These are phyloP conservation scores for Volvox africanus DNA, from an alignment of 139 green algal species.

Conservation along the genomic window DNA sequence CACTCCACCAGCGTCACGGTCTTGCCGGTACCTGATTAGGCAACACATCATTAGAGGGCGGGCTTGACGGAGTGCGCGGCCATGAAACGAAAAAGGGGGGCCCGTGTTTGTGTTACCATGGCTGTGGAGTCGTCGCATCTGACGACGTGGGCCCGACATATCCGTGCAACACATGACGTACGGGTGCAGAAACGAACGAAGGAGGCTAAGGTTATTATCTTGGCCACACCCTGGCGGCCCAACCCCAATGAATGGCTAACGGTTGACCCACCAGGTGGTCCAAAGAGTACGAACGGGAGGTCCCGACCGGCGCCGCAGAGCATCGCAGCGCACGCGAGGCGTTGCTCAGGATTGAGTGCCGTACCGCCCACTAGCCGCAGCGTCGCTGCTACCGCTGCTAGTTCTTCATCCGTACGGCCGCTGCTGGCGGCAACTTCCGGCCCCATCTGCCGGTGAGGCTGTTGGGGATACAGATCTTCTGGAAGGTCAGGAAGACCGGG, in stretches of 20 bases:
- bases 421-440: neutral
- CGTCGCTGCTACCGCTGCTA: neutral
- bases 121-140: no score
- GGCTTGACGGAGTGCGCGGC: no score
- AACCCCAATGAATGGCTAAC: no score
- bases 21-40: constrained; percentile 68
- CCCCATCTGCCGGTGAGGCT: neutral
- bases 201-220: no score
- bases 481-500: neutral
- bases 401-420: neutral
- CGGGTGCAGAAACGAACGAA: no score
- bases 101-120: no score
- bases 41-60: neutral
- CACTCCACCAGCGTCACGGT: constrained; percentile 80
- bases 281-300: constrained; percentile 71
- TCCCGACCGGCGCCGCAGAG: constrained; percentile 51
- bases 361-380: constrained; percentile 31
- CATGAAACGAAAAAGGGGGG: no score
- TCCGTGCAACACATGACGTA: no score
- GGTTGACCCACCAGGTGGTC: constrained; percentile 63
- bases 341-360: constrained; percentile 77
- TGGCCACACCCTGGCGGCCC: no score
- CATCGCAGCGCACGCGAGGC: constrained; percentile 64
- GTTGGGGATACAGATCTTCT: constrained; percentile 4
- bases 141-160: no score